Percentiles rank a stretch among this genome's conserved stretches.
Evolutionary conservation across 2,329 filamentous ascomycete species (phyloP).

Genomic region (Scedosporium minutisporum): DNA sequence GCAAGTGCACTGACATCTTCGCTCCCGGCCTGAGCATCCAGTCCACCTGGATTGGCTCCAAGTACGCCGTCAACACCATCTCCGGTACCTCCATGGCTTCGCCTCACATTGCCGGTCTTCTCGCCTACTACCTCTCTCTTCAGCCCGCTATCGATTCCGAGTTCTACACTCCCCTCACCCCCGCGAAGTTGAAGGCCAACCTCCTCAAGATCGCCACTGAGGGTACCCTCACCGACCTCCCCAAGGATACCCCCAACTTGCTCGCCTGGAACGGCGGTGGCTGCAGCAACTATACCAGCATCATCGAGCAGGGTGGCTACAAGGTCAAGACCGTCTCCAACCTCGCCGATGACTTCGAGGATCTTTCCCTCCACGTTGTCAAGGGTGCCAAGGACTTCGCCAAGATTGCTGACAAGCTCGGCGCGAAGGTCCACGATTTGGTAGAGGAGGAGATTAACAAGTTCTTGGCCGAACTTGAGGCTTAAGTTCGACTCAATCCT

Average conservation of each 20-base stretch:
- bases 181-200: slow-evolving; percentile 86
- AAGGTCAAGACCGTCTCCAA: slow-evolving; percentile 41
- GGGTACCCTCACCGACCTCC: slow-evolving; percentile 71
- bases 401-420: slow-evolving; percentile 50
- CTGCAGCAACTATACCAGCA: slow-evolving; percentile 79
- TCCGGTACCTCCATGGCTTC: slow-evolving; percentile 99
- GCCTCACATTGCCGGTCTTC: slow-evolving; percentile 88
- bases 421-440: slow-evolving; percentile 52
- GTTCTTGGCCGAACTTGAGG: slow-evolving; percentile 26
- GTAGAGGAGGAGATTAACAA: slow-evolving; percentile 51
- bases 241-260: slow-evolving; percentile 79
- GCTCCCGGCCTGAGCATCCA: slow-evolving; percentile 93
- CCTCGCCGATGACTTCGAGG: slow-evolving; percentile 44
- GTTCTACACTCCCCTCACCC: slow-evolving; percentile 82
- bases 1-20: slow-evolving; percentile 99
- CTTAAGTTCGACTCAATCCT: not conserved
- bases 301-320: slow-evolving; percentile 67
- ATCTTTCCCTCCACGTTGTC: slow-evolving; percentile 47
- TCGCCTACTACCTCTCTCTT: slow-evolving; percentile 96
- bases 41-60: slow-evolving; percentile 97
- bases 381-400: slow-evolving; percentile 43
- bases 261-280: slow-evolving; percentile 99
- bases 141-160: slow-evolving; percentile 85
- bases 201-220: slow-evolving; percentile 75
- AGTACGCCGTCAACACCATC: slow-evolving; percentile 96